Conservation (phyloP, 768 basidiomycete species). For the button mushroom (Agaricus bisporus) region DNA sequence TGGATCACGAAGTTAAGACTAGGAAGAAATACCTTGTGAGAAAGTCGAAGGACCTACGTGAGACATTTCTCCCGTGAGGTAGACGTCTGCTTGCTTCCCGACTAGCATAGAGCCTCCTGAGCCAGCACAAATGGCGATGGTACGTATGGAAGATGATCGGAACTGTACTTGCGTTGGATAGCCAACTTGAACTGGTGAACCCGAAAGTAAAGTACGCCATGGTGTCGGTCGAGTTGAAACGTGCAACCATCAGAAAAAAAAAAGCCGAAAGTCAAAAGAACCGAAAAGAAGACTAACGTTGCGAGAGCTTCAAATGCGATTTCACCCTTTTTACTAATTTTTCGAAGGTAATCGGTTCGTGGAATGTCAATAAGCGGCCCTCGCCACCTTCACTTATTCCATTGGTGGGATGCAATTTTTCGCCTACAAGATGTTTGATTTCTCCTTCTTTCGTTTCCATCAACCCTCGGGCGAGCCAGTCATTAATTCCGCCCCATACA, state of each 20-base stretch:
- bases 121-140: conserved; percentile 89
- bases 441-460: conserved; percentile 31
- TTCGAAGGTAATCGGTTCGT: conserved; percentile 50
- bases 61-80: conserved; percentile 89
- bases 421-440: conserved; percentile 31
- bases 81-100: conserved; percentile 74
- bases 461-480: conserved; percentile 70
- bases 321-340: conserved; percentile 66
- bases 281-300: conserved; percentile 22
- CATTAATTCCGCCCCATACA: conserved; percentile 83
- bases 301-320: conserved; percentile 42
- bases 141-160: conserved; percentile 34
- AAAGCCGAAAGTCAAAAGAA: conserved; percentile 11
- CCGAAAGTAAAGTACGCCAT: conserved; percentile 4
- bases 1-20: conserved; percentile 17
- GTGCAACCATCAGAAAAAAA: conserved; percentile 15
- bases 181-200: conserved; percentile 58
- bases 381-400: conserved; percentile 46
- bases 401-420: conserved; percentile 30
- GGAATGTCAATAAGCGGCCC: conserved; percentile 64
- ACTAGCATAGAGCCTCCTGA: conserved; percentile 76
- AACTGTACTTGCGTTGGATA: conserved; percentile 27
- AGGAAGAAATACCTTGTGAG: conserved; percentile 9
- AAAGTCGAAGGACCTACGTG: conserved; percentile 49
- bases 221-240: conserved; percentile 6